phyloP scores from a whole-genome alignment of 2,329 filamentous ascomycete genomes.

The Fonsecaea monophora region DNA sequence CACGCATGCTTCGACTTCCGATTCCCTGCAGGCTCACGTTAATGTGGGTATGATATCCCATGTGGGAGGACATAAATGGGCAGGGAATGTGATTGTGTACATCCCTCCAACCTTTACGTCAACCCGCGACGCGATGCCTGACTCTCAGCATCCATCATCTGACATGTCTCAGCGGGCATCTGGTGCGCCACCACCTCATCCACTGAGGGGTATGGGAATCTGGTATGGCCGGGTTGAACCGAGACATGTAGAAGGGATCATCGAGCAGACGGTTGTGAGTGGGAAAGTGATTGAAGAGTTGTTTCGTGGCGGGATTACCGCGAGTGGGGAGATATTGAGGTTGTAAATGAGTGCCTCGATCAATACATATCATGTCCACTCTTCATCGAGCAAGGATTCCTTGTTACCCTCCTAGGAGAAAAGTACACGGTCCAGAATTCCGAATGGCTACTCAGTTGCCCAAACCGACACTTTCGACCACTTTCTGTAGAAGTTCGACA shows the following conservation, averaged over 20 bases:
- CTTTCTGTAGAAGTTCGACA: no score
- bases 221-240: constrained; percentile 88
- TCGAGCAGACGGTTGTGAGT: constrained; percentile 82
- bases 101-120: constrained; percentile 41
- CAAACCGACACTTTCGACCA: no score
- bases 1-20: constrained; percentile 16
- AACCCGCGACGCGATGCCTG: neutral
- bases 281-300: constrained; percentile 86
- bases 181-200: constrained; percentile 24
- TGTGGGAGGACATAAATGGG: constrained; percentile 92
- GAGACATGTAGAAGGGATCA: constrained; percentile 86
- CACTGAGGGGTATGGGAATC: constrained; percentile 59
- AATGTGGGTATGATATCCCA: constrained; percentile 69
- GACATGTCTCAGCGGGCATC: constrained; percentile 12
- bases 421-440: neutral
- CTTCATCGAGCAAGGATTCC: neutral
- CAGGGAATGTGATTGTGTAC: constrained; percentile 89
- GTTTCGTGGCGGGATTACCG: constrained; percentile 64
- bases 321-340: constrained; percentile 7
- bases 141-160: neutral
- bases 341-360: neutral
- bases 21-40: constrained; percentile 34
- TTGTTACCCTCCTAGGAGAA: neutral
- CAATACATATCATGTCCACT: neutral
- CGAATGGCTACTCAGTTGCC: no score